phyloP scores from a whole-genome alignment of 2,329 filamentous ascomycete species.

The Botryotinia narcissicola region DNA sequence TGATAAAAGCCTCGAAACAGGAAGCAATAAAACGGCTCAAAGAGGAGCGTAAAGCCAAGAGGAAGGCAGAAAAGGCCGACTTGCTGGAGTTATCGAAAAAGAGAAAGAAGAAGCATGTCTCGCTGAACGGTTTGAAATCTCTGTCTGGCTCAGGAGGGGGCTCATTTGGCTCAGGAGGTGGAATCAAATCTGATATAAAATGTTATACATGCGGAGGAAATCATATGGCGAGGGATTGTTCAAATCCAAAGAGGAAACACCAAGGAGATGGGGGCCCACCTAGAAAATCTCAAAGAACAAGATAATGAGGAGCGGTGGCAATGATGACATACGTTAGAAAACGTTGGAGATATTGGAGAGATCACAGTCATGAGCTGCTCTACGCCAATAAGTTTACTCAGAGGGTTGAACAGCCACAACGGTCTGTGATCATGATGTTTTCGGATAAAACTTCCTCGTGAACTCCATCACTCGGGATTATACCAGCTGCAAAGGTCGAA shows the following conservation, averaged over 20 bases:
- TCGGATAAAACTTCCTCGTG: neutral
- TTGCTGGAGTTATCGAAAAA: constrained; percentile 54
- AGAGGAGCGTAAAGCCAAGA: constrained; percentile 46
- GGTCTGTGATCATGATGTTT: neutral
- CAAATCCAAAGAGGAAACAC: constrained; percentile 39
- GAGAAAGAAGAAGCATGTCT: constrained; percentile 64
- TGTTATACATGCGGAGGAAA: constrained; percentile 62
- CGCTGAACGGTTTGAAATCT: constrained; percentile 59
- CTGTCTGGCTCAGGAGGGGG: constrained; percentile 51
- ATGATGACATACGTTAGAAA: neutral
- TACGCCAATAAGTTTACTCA: neutral
- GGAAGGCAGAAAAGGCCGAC: constrained; percentile 48
- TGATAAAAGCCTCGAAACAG: constrained; percentile 46
- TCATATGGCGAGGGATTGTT: constrained; percentile 58
- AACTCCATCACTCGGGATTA: neutral
- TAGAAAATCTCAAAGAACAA: constrained; percentile 21
- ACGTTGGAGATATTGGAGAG: neutral
- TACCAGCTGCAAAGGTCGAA: neutral
- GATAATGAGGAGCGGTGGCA: constrained; percentile 11
- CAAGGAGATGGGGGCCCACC: constrained; percentile 31
- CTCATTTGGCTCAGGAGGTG: constrained; percentile 27
- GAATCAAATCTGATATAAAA: constrained; percentile 28
- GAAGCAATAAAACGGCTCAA: constrained; percentile 45
- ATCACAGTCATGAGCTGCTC: neutral
- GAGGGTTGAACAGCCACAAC: neutral